Evolutionary conservation across 495 filamentous ascomycete genomes (phyloP).

Genomic region (Aspergillus nanangensis): DNA sequence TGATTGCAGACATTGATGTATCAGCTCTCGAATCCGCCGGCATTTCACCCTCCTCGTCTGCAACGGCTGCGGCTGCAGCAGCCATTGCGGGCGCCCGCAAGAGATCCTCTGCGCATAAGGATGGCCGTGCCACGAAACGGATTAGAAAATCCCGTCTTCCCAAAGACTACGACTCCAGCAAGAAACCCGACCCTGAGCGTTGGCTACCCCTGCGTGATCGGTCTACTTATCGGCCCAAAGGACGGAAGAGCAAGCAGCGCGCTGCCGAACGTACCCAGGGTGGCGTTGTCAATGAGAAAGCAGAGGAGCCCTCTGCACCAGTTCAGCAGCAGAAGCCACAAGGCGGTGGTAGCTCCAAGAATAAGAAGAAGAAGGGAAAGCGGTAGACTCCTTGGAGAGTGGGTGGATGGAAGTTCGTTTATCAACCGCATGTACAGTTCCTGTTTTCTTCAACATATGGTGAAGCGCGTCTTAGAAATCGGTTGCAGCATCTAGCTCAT

Average conservation of each 20-base stretch:
- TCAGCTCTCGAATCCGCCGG: constrained; percentile 69
- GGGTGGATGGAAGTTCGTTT: background rate
- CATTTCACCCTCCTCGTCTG: constrained; percentile 56
- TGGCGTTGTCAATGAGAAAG: constrained; percentile 65
- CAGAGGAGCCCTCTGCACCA: constrained; percentile 57
- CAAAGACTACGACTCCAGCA: constrained; percentile 71
- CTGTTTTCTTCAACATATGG: background rate
- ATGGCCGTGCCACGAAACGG: constrained; percentile 53
- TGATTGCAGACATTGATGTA: constrained; percentile 64
- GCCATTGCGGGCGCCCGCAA: constrained; percentile 49
- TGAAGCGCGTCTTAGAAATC: too few relatives aligned
- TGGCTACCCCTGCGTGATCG: constrained; percentile 90
- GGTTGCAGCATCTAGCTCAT: too few relatives aligned
- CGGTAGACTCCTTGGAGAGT: constrained; percentile 7
- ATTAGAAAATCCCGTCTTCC: constrained; percentile 65
- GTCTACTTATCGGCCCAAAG: constrained; percentile 83
- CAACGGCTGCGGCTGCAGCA: constrained; percentile 31
- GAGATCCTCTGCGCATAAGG: constrained; percentile 50
- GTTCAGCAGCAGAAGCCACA: constrained; percentile 35
- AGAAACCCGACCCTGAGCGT: constrained; percentile 79
- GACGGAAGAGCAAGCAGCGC: constrained; percentile 83
- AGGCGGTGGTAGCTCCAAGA: constrained; percentile 49
- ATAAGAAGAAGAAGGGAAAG: constrained; percentile 60
- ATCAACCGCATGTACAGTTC: background rate
- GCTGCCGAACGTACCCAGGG: constrained; percentile 79